Percentiles rank a stretch among this genome's conserved stretches.
These are phyloP conservation scores for Pseudonitzschia multiseries DNA, from an alignment of 108 stramenopile species.

Conservation along the genomic window DNA sequence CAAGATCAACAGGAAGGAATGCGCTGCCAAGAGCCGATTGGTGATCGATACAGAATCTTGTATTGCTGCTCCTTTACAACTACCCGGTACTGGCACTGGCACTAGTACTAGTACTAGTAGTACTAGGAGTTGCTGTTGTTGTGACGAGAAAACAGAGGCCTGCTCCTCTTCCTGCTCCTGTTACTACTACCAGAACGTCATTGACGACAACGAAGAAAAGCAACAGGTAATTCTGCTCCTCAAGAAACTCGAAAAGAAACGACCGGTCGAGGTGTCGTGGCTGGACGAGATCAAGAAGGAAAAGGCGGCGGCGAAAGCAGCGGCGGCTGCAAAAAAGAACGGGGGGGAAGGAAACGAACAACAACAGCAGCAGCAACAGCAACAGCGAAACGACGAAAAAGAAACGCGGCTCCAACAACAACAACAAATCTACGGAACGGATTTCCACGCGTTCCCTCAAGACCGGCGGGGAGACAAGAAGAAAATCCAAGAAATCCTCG, in stretches of 20 bases:
- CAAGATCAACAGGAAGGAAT: neutral
- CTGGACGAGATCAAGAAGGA: slow-evolving; percentile 33
- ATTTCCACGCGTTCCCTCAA: neutral
- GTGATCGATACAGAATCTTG: slow-evolving; percentile 25
- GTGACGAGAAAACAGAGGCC: too few species aligned
- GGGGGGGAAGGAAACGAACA: neutral
- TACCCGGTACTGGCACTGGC: too few species aligned
- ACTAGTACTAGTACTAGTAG: too few species aligned
- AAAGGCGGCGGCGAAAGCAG: slow-evolving; percentile 20
- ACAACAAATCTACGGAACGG: neutral
- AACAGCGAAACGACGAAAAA: neutral
- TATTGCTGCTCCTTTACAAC: too few species aligned
- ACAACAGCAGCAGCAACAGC: neutral
- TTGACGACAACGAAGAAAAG: slow-evolving; percentile 27
- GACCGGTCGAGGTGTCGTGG: slow-evolving; percentile 29
- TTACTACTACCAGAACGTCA: slow-evolving; percentile 13
- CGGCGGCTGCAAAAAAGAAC: neutral
- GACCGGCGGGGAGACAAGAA: neutral
- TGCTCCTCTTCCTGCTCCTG: too few species aligned
- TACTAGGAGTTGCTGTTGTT: too few species aligned
- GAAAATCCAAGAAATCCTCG: too few species aligned
- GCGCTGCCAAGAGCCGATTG: slow-evolving; percentile 17
- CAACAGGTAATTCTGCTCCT: slow-evolving; percentile 28
- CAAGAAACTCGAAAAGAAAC: slow-evolving; percentile 29
- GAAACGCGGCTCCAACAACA: neutral